A percentile compares a stretch with the other conserved stretches of the same genome.
Evolutionary conservation across 2,329 filamentous ascomycete species (phyloP).

Genomic region (Colletotrichum musicola): DNA sequence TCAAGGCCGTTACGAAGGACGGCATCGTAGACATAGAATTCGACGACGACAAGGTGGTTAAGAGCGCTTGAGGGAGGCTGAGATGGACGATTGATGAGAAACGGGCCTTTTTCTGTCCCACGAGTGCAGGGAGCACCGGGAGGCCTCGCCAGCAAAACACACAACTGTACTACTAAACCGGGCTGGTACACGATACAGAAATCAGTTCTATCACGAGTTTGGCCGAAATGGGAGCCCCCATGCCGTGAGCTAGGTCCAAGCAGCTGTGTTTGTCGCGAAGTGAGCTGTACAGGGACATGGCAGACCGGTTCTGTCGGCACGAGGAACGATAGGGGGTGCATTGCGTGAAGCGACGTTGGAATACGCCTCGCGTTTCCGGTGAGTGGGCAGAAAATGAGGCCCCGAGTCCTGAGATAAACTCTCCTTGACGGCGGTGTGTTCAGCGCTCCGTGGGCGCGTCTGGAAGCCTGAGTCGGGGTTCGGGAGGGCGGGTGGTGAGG

Average conservation of each 20-base stretch:
- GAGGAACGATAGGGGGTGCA: not conserved
- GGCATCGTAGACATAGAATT: conserved; percentile 88
- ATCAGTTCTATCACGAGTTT: conserved; percentile 29
- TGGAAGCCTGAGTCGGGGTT: conserved; percentile 11
- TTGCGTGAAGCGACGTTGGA: not conserved
- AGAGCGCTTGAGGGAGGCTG: conserved; percentile 62
- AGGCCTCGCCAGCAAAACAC: conserved; percentile 27
- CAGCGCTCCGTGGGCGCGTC: conserved; percentile 1
- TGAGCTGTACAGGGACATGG: not conserved
- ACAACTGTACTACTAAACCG: conserved; percentile 41
- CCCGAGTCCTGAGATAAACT: not conserved
- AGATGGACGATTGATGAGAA: conserved; percentile 34
- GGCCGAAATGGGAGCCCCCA: not conserved
- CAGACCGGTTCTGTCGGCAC: not conserved
- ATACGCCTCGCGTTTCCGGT: conserved; percentile 7
- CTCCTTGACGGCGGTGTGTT: conserved; percentile 15
- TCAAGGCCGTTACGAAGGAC: conserved; percentile 96
- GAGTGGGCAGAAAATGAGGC: not conserved
- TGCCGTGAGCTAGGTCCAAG: not conserved
- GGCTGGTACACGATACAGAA: conserved; percentile 40
- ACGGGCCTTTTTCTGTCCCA: conserved; percentile 5
- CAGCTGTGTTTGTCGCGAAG: not conserved
- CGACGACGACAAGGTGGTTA: conserved; percentile 82
- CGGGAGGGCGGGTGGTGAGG: conserved; percentile 9
- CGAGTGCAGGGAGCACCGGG: conserved; percentile 25